Base-by-base conservation (phyloP, 1,139 yeast genomes). In the Candida neerlandica region DNA sequence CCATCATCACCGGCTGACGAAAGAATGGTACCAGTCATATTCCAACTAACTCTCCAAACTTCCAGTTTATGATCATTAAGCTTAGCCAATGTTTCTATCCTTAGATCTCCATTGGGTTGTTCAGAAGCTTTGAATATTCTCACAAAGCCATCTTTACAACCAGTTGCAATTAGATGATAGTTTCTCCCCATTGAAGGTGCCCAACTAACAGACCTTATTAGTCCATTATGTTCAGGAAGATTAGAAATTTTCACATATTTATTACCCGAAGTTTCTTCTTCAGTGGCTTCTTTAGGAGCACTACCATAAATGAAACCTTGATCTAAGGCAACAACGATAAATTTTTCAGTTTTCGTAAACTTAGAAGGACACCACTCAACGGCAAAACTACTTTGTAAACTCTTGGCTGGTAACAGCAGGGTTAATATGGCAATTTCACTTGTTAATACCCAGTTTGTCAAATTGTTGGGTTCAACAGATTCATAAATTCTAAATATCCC, bases 1-100 rank as follows among this genome's bases (percentile, higher is more conserved):
- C 97, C 98, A 63, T 94, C 99, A 63, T 92, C 97, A 12, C 99
- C 99, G 2, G 97, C 91, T 44, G 96, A 87, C 53, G 96, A 88
- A 55, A 94, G 72, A 12, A 94, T 86, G 0, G 99, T 90, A 3
- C 97, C 99, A 0, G 98, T 90, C 46, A 86, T 68, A 63, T 94
- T 94, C 98, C 98, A 94, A 35, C 89, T 81, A 5, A 94, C 98
- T 45, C 92, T 80, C 99, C 99, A 94, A 1, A 94, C 97, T 67
- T 94, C 98, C 55, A 87, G 87, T 54, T 83, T 80, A 64, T 90
- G 97, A 61, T 89, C 96, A 56, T 80, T 84, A 47, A 76, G 60
- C 51, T 70, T 64, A 7, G 78, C 80, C 52, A 72, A 58, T 3
- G 68, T 64, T 41, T 71, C 78, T 27, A 73, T 63, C 51, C 64